Evolutionary conservation across 306 rosid species (phyloP).

Genomic region (Alnus rubra): DNA sequence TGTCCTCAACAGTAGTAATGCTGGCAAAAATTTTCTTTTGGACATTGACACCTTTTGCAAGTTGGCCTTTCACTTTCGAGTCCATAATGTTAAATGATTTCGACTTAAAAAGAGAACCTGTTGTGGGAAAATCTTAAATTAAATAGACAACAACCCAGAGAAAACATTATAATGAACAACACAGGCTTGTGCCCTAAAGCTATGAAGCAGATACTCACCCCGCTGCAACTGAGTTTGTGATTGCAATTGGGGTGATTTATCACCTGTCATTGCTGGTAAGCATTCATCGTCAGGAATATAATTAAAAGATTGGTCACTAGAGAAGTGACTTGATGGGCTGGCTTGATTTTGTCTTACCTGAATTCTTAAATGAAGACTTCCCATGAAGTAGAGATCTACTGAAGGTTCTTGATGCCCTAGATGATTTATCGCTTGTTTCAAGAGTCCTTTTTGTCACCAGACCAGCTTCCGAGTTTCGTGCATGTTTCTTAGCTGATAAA

Average conservation of each 20-base stretch:
- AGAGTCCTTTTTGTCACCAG: conserved; percentile 9
- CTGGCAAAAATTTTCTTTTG: not conserved
- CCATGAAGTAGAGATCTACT: not conserved
- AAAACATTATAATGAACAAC: not conserved
- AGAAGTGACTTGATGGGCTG: not conserved
- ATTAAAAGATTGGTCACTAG: not conserved
- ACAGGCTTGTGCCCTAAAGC: not conserved
- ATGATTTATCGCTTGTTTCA: conserved; percentile 7
- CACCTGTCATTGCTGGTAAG: not conserved
- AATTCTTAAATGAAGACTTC: conserved; percentile 17
- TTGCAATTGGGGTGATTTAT: not conserved
- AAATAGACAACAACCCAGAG: not conserved
- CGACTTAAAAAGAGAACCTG: conserved; percentile 22
- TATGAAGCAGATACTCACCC: not conserved
- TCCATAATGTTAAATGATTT: conserved; percentile 16
- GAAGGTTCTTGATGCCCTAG: conserved; percentile 19
- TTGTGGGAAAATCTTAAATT: not conserved
- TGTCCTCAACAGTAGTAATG: conserved; percentile 10
- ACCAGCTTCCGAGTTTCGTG: conserved; percentile 14
- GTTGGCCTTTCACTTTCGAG: conserved; percentile 14
- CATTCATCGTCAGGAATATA: conserved; percentile 10
- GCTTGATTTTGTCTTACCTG: conserved; percentile 18
- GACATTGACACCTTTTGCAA: not conserved
- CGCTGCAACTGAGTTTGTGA: not conserved
- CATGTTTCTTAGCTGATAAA: conserved; percentile 17